Evolutionary conservation across 2,329 filamentous ascomycete species (phyloP).

Genomic region (Colletotrichum navitas): DNA sequence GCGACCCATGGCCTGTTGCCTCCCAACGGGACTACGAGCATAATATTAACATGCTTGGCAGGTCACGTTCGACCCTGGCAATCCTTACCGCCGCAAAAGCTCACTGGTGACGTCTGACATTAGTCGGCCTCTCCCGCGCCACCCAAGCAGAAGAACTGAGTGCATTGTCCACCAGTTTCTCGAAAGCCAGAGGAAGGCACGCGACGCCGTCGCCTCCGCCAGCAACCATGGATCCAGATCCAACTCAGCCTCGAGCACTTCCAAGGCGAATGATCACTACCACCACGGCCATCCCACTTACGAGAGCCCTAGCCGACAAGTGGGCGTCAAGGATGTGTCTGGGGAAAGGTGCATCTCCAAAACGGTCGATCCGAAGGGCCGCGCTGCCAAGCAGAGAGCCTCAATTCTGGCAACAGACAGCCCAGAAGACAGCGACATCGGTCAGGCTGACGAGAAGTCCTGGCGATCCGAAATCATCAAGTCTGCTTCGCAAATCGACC

Average conservation of each 20-base stretch:
- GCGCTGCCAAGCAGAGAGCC: constrained; percentile 73
- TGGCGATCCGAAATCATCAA: constrained; percentile 65
- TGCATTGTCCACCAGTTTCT: constrained; percentile 76
- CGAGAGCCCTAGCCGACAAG: constrained; percentile 39
- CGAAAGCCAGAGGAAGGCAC: constrained; percentile 64
- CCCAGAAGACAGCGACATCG: constrained; percentile 57
- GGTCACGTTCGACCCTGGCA: constrained; percentile 73
- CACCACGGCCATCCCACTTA: constrained; percentile 49
- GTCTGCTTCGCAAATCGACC: constrained; percentile 57
- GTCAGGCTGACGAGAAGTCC: constrained; percentile 68
- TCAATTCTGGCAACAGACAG: constrained; percentile 67
- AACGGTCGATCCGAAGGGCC: constrained; percentile 53
- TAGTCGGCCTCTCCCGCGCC: constrained; percentile 52
- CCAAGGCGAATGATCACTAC: constrained; percentile 35
- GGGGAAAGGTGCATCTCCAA: constrained; percentile 48
- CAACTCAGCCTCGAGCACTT: constrained; percentile 31
- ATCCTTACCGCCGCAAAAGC: constrained; percentile 74
- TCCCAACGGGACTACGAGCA: background rate
- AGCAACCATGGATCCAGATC: constrained; percentile 46
- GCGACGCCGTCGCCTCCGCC: constrained; percentile 43
- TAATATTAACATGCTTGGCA: constrained; percentile 45
- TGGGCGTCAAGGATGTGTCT: constrained; percentile 44
- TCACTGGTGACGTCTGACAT: constrained; percentile 69
- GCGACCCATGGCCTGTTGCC: constrained; percentile 19
- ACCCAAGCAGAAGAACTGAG: constrained; percentile 60